phyloP scores from a whole-genome alignment of 495 filamentous ascomycete species.

The Tetracladium setigerum region DNA sequence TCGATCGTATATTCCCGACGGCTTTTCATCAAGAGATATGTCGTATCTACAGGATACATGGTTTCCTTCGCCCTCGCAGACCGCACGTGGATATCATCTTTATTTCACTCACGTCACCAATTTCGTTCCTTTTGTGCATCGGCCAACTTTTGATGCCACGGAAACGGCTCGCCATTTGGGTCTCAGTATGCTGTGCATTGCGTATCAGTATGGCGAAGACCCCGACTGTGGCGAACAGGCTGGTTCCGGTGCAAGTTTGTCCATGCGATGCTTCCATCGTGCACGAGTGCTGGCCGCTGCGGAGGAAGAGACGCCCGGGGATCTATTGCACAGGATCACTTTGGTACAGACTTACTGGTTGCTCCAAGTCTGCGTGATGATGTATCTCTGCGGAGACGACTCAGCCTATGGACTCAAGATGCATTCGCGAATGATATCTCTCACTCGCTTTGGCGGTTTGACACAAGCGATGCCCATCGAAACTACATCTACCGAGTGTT shows the following conservation, averaged over 20 bases:
- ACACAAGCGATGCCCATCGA: conserved; percentile 22
- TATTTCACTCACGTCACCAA: conserved; percentile 27
- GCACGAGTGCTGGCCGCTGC: conserved; percentile 21
- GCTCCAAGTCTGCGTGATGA: conserved; percentile 30
- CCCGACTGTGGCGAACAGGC: conserved; percentile 23
- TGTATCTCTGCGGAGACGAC: conserved; percentile 28
- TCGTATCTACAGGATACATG: conserved; percentile 21
- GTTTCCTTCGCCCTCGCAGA: conserved; percentile 21
- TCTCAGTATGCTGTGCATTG: conserved; percentile 29
- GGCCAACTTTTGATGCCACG: conserved; percentile 24
- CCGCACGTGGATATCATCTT: conserved; percentile 23
- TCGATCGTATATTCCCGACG: conserved; percentile 2
- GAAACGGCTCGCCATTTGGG: conserved; percentile 17
- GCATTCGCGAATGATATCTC: conserved; percentile 29
- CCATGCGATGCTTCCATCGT: conserved; percentile 27
- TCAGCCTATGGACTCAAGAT: conserved; percentile 27
- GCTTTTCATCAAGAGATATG: conserved; percentile 12
- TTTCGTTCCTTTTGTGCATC: conserved; percentile 30
- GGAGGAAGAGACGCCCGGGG: conserved; percentile 9
- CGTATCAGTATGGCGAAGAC: conserved; percentile 31
- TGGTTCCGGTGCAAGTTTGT: conserved; percentile 23
- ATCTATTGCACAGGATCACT: conserved; percentile 10
- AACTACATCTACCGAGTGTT: conserved; percentile 13
- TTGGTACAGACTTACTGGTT: conserved; percentile 27
- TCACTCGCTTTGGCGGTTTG: conserved; percentile 21